Evolutionary conservation across 1,284 basidiomycete species (phyloP).

Genomic region (Pseudozyma sp.): DNA sequence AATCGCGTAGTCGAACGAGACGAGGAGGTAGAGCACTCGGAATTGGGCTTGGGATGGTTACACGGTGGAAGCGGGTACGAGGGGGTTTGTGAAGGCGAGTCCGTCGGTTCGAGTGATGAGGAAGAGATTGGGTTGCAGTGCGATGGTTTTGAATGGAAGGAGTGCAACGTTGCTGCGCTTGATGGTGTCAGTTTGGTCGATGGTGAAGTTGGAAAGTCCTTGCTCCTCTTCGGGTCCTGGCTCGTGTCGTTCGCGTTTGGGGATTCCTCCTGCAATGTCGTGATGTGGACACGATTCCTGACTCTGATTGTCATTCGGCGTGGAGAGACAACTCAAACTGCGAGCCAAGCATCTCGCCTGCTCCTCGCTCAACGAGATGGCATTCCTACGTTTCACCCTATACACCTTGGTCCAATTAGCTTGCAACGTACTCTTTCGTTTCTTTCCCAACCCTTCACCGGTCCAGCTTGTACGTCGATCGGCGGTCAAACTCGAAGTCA

Average conservation of each 20-base stretch:
- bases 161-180: background rate
- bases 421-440: background rate
- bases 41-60: background rate
- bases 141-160: background rate
- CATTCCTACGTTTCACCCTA: conserved; percentile 3
- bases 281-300: no score
- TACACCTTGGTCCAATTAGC: background rate
- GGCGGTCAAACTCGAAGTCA: no score
- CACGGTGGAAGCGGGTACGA: background rate
- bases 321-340: background rate
- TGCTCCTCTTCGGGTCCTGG: no score
- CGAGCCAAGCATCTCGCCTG: background rate
- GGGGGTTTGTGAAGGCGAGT: conserved; percentile 7
- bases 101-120: conserved; percentile 19
- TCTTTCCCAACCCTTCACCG: background rate
- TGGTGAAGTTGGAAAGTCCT: no score
- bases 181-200: no score
- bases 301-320: background rate
- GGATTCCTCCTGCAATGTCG: no score
- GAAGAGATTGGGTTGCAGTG: conserved; percentile 14
- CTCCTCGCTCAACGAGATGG: conserved; percentile 7
- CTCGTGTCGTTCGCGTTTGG: no score
- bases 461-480: background rate
- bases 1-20: no score
- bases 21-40: no score